Evolutionary conservation across 192 early-diverging fungal species (phyloP).

Genomic region (Linnemannia exigua): DNA sequence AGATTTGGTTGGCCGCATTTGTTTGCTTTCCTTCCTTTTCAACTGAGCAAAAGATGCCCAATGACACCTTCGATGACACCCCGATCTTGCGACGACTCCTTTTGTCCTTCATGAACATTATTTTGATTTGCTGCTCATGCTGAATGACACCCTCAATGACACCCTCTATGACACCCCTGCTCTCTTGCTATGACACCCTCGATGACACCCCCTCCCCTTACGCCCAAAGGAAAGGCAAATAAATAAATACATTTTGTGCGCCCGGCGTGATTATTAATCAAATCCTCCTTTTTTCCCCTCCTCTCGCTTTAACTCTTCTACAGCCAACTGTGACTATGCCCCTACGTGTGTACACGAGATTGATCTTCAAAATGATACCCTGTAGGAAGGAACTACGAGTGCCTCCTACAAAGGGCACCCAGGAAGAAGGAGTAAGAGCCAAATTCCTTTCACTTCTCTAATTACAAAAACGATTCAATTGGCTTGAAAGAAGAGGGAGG

Average conservation of each 20-base stretch:
- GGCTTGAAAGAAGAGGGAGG: background rate
- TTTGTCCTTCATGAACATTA: background rate
- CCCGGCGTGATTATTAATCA: background rate
- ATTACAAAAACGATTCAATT: too few species aligned
- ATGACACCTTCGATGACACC: conserved; percentile 7
- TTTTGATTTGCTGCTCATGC: background rate
- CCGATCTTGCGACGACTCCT: background rate
- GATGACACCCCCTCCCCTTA: background rate
- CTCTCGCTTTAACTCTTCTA: too few species aligned
- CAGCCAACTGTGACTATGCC: too few species aligned
- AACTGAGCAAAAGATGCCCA: background rate
- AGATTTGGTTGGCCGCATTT: background rate
- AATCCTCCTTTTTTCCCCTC: too few species aligned
- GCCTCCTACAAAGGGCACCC: too few species aligned
- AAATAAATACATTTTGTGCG: background rate
- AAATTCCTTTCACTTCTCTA: too few species aligned
- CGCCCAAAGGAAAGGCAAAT: background rate
- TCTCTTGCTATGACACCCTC: background rate
- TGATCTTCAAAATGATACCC: too few species aligned
- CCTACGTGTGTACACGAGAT: too few species aligned
- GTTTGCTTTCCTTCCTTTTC: background rate
- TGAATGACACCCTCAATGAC: conserved; percentile 30
- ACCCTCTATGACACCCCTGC: conserved; percentile 8
- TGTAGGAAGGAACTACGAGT: too few species aligned
- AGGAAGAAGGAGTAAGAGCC: too few species aligned